Base-by-base conservation (phyloP, 331 rosid genomes). In the Rosa hybrid region DNA sequence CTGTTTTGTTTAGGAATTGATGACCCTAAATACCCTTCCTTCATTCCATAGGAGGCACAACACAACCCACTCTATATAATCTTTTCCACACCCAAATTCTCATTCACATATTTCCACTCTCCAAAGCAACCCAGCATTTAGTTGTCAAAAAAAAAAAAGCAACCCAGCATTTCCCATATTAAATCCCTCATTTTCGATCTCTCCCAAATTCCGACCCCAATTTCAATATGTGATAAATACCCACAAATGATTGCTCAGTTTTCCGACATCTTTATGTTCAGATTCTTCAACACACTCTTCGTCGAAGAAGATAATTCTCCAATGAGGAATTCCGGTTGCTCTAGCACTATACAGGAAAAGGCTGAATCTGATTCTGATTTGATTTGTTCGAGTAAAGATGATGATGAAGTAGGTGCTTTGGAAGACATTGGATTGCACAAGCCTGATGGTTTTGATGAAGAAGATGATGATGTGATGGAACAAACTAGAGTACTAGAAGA, bases 401-500 rank as follows among this genome's bases (percentile, higher is more conserved):
- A 68, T 46, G 59, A 17, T 53, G 60, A 53, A 53, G 39, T 34
- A 34, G 39, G 39, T 34, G 39, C 39, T 34, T 34, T 34, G 39
- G 39, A 34, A 34, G 39, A 34, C 39, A 34, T 34, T 34, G 39
- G 39, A 34, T 34, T 34, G 4, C 39, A 34, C 39, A 34, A 34
- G 39, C 39, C 39, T 34, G 39, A 3, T 34, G 39, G 39, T 34
- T 34, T 34, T 34, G 39, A 34, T 34, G 39, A 34, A 34, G 90
- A 87, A 64, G 95, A 90, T 10, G 86, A 80, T 14, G 90, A 90
- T 44, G 68, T 86, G 50, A 71, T 83, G 83, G 87, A 81, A 64
- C 90, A 90, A 74, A 72, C 83, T 56, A 68, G 71, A 76, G 78
- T 80, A 6, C 46, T 87, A 45, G 91, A 90, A 71, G 90, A 86